Base-by-base conservation (phyloP, 768 basidiomycete genomes). In the Russula sp. region DNA sequence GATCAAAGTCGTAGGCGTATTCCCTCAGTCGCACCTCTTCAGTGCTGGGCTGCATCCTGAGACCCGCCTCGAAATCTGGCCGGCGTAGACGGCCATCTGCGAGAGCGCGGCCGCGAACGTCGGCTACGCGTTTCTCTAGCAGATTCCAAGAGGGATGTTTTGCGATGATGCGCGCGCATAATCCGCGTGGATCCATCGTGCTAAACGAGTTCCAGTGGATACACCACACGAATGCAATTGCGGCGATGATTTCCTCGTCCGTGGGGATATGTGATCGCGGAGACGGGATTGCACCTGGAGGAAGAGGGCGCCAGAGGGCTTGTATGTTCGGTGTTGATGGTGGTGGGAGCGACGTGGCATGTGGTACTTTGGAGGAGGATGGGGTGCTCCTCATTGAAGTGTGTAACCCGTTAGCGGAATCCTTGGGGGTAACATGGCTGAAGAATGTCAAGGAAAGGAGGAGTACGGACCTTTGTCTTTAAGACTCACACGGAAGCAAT, bases 121-220 rank as follows among this genome's bases (percentile, higher is more conserved):
- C 51, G n/a, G 48, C 50, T 24, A 65, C 46, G 38, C 66, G 66
- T n/a, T 40, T 65, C 30, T 67, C 66, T 24, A 59, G 52, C 2
- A 67, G 53, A 20, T 59, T 34, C 66, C 66, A 67, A 3, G 63
- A 59, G 2, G 52, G 44, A 16, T 48, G 62, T 6, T 55, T 51
- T 0, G 63, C 58, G 18, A 59, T 54, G 36, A 67, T 65, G 40
- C 66, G 66, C 20, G 63, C 52, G 34, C 57, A 49, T 18, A 67
- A 18, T 8, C 66, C 66, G 6, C 49, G 52, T 2, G 63, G 13
- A 5, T 60, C 58, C 63, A 67, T 65, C 22, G 66, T 67, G 59
- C 52, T 59, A 48, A 59, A 67, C 2, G 66, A 67, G 28, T 67
- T 67, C 66, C 66, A 67, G 40, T 67, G 63, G 58, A 67, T 65